Base-by-base conservation (phyloP, 495 filamentous ascomycete species). In the Aspergillus bridgeri region DNA sequence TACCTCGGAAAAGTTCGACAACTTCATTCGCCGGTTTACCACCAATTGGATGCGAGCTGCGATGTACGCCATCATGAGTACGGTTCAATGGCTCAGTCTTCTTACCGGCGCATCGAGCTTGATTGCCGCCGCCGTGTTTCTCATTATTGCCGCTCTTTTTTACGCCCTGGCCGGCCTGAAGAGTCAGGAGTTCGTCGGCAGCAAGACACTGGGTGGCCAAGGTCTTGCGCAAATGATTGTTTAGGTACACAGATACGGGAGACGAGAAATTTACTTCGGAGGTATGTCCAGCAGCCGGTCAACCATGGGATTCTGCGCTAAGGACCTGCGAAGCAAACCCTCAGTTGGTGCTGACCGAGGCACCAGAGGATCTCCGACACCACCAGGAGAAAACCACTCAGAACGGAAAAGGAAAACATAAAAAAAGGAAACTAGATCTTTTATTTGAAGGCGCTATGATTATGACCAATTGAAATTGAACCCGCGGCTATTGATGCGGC, bases 201-300 rank as follows among this genome's bases (percentile, higher is more conserved):
- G 92, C 80, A 98, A 98, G 86, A 98, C 95, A 20, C 77, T 99
- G 57, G 94, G 94, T 59, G 94, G 94, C 43, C 88, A 89, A 60
- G 94, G 95, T 19, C 85, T 98, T 60, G 93, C 92, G 59, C 93
- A 97, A 79, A 97, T 98, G 95, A 98, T 99, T 76, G 92, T 98
- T 69, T 97, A 67, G 33, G 33, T 38, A 38, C 17, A 38, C 9
- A 13, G 17, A 38, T 11, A 1, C 33, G 33, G 17, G 9, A 38
- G 5, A 13, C 13, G 33, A 38, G 33, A 38, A 13, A 15, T 15
- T 13, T 15, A 38, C 9, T 11, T 13, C 5, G 3, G 9, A 38
- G 7, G 6, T 15, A 38, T 38, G 17, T 38, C 33, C 17, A 38
- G 13, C 33, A 15, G 33, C 17, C 33, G 33, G 33, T 15, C 33